Conservation (phyloP, 768 basidiomycete genomes). For the Agaricus bisporus region DNA sequence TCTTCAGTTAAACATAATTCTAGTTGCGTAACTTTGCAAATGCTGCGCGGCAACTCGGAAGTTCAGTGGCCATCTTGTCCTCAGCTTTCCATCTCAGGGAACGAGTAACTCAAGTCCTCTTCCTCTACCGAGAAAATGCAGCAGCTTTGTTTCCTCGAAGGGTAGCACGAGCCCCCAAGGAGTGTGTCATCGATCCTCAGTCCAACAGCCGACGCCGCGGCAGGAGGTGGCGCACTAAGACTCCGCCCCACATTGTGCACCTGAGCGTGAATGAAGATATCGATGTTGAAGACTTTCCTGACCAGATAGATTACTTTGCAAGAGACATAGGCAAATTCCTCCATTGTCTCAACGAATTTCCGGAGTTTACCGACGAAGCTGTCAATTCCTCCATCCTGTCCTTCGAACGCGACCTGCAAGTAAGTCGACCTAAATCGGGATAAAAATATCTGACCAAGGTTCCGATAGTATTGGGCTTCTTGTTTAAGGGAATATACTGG, state of each 20-base stretch:
- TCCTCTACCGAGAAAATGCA: conserved; percentile 70
- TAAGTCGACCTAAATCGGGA: conserved; percentile 18
- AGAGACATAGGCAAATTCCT: conserved; percentile 64
- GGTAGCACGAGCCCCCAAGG: conserved; percentile 35
- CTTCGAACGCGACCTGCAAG: conserved; percentile 67
- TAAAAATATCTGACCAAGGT: neutral
- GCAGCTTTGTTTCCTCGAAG: conserved; percentile 70
- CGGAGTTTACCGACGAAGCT: conserved; percentile 70
- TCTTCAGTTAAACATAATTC: neutral
- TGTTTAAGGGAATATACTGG: conserved; percentile 62
- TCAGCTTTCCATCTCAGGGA: conserved; percentile 69
- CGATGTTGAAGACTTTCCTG: conserved; percentile 61
- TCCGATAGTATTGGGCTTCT: conserved; percentile 65
- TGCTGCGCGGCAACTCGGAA: conserved; percentile 70
- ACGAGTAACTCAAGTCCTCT: conserved; percentile 60
- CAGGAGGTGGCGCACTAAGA: conserved; percentile 28
- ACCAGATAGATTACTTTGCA: conserved; percentile 56
- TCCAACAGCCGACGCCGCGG: conserved; percentile 25
- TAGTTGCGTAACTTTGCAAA: conserved; percentile 74
- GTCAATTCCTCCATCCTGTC: conserved; percentile 61
- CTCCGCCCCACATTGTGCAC: conserved; percentile 42
- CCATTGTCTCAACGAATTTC: conserved; percentile 70
- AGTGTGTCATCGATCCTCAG: conserved; percentile 23
- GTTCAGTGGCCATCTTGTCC: conserved; percentile 71
- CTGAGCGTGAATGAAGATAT: conserved; percentile 51